Evolutionary conservation across 2,329 filamentous ascomycete genomes (phyloP), one percentile per base, ranked within the genome.

Genomic region (Trichophyton schoenleinii): DNA sequence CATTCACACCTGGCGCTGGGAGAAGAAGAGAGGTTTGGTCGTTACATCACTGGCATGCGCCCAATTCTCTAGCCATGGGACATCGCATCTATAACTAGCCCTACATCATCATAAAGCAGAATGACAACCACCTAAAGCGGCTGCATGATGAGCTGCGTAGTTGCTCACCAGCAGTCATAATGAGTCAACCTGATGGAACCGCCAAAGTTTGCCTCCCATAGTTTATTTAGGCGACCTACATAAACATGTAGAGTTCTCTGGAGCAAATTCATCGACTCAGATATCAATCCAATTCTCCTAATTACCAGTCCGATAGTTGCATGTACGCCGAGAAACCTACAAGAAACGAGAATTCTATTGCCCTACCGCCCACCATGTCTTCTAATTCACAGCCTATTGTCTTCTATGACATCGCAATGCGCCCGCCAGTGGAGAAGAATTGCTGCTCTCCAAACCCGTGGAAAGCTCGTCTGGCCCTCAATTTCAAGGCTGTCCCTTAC

Each of bases 381-480:
- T 15, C 20, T n/a, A 18, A 44, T n/a, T 49, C 58, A 0, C 38
- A 41, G 8, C 63, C 70, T 4, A 70, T 79, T 44, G 62, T 68
- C 65, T 75, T 80, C 68, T 81, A 80, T 67, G 79, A 81, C 70
- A 79, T 81, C 63, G 73, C 74, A 48, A 75, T 75, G 3, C 61
- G 63, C 1, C 67, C 68, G 6, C 74, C 73, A 6, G 57, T 67
- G 4, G 46, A 52, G 46, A 52, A 52, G 25, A 71, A 22, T 28
- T 62, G 62, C 65, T 67, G 72, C 66, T 74, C 77, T n/a, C 76
- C 78, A 2, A 82, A 82, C 63, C 78, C 79, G 15, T 80, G 75
- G 72, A 82, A 82, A 68, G 68, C 73, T n/a, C 77, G 80, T 18
- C 66, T 75, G 2, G 77, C 79, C 0, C 72, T 82, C 3, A 80